Evolutionary conservation across 1,139 yeast species (phyloP), one percentile per base, ranked within the genome.

Genomic region (Hyphopichia khmerensis): DNA sequence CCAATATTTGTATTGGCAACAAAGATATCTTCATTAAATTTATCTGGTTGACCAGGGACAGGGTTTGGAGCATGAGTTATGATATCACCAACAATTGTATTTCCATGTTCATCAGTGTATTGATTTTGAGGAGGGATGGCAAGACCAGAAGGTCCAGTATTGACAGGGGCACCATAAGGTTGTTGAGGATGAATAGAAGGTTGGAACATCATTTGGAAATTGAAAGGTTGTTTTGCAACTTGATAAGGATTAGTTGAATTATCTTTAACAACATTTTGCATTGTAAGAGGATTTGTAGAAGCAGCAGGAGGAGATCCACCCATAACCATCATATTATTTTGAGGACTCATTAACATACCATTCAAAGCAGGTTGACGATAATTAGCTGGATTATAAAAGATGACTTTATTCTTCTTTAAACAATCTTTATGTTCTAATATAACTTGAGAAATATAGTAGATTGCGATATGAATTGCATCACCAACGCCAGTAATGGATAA

Each of bases 391-490:
- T 82, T 82, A 59, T 85, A 85, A 55, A 72, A 83, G 2, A 84
- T 65, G 48, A 81, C 65, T 57, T 82, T 71, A 54, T 69, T 66
- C 51, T 73, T 70, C 46, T 75, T 78, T 45, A 79, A 67, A 27
- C 69, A 65, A 42, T 77, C 81, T 48, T 77, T 76, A 56, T 80
- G 84, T 49, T 82, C 86, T 45, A 80, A 60, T 43, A 84, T 70
- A 7, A 86, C 84, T 57, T 82, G 84, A 2, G 87, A 80, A 43
- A 88, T 75, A 56, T 84, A 84, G 59, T 83, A 87, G 1, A 84
- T 72, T 7, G 96, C 96, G 51, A 87, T 86, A 56, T 87, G 95
- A 40, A 90, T 79, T 2, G 96, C 91, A 64, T 87, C 95, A 3
- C 91, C 90, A 10, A 86, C 95, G 4, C 97, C 97, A 13, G 77